phyloP scores from a whole-genome alignment of 1,284 basidiomycete species.

The Ustilago bromivora region DNA sequence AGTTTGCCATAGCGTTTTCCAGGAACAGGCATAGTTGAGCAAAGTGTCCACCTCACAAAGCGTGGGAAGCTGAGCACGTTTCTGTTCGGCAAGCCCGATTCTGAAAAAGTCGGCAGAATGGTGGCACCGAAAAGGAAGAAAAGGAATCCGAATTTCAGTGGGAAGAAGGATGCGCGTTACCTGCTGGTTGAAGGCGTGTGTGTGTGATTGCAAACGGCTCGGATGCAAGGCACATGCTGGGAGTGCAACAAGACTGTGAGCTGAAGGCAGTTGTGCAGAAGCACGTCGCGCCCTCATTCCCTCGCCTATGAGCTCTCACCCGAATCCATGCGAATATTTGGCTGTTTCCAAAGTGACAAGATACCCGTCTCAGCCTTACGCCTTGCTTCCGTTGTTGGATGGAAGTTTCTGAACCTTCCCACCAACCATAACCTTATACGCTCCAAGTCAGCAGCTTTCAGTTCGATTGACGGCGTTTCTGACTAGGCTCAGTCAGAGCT shows the following conservation, averaged over 20 bases:
- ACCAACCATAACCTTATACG: slow-evolving; percentile 9
- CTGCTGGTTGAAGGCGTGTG: slow-evolving; percentile 4
- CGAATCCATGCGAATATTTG: slow-evolving; percentile 10
- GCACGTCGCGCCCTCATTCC: slow-evolving; percentile 24
- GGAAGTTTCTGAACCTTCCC: neutral
- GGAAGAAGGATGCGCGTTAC: slow-evolving; percentile 19
- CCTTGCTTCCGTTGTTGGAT: slow-evolving; percentile 1
- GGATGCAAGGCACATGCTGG: slow-evolving; percentile 8
- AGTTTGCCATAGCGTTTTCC: too few relatives aligned
- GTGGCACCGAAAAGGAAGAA: slow-evolving; percentile 5
- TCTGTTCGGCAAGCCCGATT: slow-evolving; percentile 4
- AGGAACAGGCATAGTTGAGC: too few relatives aligned
- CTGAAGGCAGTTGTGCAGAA: slow-evolving; percentile 1
- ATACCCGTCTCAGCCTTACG: neutral
- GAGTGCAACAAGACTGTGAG: neutral
- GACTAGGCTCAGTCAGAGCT: neutral
- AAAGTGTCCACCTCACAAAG: too few relatives aligned
- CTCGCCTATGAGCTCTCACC: slow-evolving; percentile 12
- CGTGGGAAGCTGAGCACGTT: neutral
- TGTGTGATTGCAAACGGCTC: slow-evolving; percentile 18
- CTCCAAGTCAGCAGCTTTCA: neutral
- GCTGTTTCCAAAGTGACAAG: slow-evolving; percentile 1
- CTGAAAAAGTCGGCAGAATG: neutral
- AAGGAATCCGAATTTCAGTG: neutral
- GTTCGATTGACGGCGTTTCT: slow-evolving; percentile 3